These are phyloP conservation scores for Heliocybe sulcata DNA, from an alignment of 1,284 basidiomycete genomes.

Conservation along the genomic window DNA sequence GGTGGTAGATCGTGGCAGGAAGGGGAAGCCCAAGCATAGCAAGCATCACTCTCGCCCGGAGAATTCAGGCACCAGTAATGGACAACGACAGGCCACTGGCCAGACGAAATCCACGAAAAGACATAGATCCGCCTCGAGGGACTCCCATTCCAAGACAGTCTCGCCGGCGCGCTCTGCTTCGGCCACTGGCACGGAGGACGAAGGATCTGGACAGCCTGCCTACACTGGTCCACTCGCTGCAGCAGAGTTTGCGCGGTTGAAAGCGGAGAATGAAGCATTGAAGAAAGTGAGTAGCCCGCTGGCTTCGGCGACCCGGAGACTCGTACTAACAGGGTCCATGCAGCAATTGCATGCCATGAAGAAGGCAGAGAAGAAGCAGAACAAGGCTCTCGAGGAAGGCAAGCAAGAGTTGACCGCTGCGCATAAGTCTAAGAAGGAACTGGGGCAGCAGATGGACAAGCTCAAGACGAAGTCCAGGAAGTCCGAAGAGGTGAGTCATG, in stretches of 20 bases:
- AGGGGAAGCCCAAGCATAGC: background rate
- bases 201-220: background rate
- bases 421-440: constrained; percentile 37
- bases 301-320: background rate
- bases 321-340: background rate
- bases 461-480: constrained; percentile 41
- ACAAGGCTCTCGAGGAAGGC: background rate
- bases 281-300: background rate
- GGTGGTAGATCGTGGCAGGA: background rate
- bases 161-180: background rate
- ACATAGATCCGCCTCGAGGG: background rate
- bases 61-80: background rate
- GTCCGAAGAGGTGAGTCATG: constrained; percentile 51
- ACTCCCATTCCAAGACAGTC: background rate
- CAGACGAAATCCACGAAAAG: background rate
- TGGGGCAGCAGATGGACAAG: constrained; percentile 35
- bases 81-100: background rate
- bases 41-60: background rate
- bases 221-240: background rate
- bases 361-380: background rate
- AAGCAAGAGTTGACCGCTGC: background rate
- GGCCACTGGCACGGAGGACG: background rate
- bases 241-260: background rate
- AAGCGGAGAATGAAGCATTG: background rate
- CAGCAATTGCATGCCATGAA: background rate